A percentile compares a stretch with the other conserved stretches of the same genome.
Conservation (phyloP, 1,284 basidiomycete species). For the Cutaneotrichosporon spelunceum region DNA sequence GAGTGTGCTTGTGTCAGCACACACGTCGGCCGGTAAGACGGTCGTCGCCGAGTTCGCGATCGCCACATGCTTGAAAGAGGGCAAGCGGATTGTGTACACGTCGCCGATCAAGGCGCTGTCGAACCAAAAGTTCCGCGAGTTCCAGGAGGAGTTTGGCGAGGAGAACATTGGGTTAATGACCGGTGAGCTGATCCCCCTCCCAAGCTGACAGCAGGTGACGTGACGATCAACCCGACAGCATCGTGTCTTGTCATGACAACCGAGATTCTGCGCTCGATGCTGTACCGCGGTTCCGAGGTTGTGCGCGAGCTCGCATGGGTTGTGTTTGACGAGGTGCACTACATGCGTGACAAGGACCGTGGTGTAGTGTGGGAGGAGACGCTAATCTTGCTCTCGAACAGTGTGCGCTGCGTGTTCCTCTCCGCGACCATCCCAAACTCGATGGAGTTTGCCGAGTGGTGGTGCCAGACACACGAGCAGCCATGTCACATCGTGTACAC, state of each 20-base stretch:
- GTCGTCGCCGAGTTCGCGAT: conserved; percentile 99
- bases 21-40: conserved; percentile 99
- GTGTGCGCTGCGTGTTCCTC: conserved; percentile 95
- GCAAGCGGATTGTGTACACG: conserved; percentile 90
- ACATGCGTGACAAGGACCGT: conserved; percentile 92
- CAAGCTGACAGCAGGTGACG: conserved; percentile 58
- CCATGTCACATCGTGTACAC: conserved; percentile 99
- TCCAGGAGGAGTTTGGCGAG: conserved; percentile 93
- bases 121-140: conserved; percentile 98
- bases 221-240: conserved; percentile 97
- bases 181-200: conserved; percentile 54
- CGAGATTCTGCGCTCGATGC: conserved; percentile 98
- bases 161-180: conserved; percentile 89
- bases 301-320: conserved; percentile 99
- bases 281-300: conserved; percentile 97
- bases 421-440: conserved; percentile 99
- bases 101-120: conserved; percentile 99
- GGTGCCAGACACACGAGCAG: conserved; percentile 93
- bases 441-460: conserved; percentile 99
- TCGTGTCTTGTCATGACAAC: conserved; percentile 99
- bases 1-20: conserved; percentile 94
- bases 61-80: conserved; percentile 90
- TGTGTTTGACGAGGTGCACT: conserved; percentile 99
- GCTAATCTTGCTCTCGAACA: conserved; percentile 93
- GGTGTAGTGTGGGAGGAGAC: conserved; percentile 73